Base-by-base conservation (phyloP, 116 monocot species). In the Iris pallida region DNA sequence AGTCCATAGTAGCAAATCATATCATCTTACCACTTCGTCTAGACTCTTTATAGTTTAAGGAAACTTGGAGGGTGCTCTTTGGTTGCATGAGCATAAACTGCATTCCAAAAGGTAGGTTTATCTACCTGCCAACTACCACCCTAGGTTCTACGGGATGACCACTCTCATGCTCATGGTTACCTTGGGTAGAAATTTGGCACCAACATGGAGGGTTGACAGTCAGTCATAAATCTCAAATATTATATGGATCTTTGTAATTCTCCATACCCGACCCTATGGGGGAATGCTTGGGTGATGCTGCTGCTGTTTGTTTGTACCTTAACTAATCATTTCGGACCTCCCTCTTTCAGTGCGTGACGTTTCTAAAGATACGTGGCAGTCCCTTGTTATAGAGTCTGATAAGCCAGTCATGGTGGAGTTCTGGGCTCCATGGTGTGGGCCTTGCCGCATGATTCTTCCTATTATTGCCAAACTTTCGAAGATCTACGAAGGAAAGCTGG, bases 361-460 rank as follows among this genome's bases (percentile, higher is more conserved):
- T 65, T 65, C 66, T 16, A 73, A 66, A 57, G 55, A 16, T 0
- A 73, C 73, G 19, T 73, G 73, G 73, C 18, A 73, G 45, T 65
- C 73, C 11, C 66, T 66, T 54, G 55, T 73, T 14, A 16, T 66
- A 30, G 73, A 73, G 16, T 65, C 63, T 0, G 66, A 66, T 7
- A 66, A 58, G 49, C 73, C 73, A 0, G 73, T 73, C 20, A 18
- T 73, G 47, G 73, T 73, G 1, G 73, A 73, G 66, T 73, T 73
- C 42, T 73, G 73, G 73, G 73, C 73, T 12, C 73, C 73, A 58
- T 73, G 73, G 73, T 73, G 73, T 20, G 73, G 73, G 42, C 73
- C 73, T 2, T 73, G 73, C 17, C 65, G 66, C 15, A 40, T 66
- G 66, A 73, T 73, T 59, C 73, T 66, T 47, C 73, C 73, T 9